These are phyloP conservation scores for Corylus americana DNA, from an alignment of 306 rosid genomes.

Conservation along the genomic window DNA sequence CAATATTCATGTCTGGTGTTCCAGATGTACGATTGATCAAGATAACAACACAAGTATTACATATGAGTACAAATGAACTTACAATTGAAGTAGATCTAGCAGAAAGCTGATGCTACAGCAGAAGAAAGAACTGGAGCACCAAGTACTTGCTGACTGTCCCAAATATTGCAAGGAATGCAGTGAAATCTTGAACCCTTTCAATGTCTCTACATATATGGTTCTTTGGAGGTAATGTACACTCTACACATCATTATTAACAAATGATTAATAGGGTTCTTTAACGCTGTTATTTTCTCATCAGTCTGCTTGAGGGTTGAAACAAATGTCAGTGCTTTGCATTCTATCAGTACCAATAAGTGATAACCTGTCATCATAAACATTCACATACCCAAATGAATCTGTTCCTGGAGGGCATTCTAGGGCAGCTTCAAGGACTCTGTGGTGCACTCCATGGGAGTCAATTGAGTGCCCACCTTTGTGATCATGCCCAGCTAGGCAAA, in stretches of 20 bases:
- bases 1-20: background rate
- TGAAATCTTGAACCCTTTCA: background rate
- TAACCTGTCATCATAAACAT: slow-evolving; percentile 64
- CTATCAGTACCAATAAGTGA: slow-evolving; percentile 67
- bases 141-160: background rate
- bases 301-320: slow-evolving; percentile 45
- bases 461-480: slow-evolving; percentile 77
- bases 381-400: slow-evolving; percentile 65
- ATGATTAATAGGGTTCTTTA: background rate
- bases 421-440: slow-evolving; percentile 89
- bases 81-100: background rate
- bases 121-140: background rate
- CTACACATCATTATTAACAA: slow-evolving; percentile 21
- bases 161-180: slow-evolving; percentile 11
- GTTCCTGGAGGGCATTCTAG: slow-evolving; percentile 87
- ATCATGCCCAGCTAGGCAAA: slow-evolving; percentile 80
- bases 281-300: slow-evolving; percentile 3
- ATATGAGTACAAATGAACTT: background rate
- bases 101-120: background rate
- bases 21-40: background rate
- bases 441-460: slow-evolving; percentile 86
- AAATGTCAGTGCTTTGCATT: slow-evolving; percentile 62
- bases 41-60: background rate
- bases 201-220: background rate
- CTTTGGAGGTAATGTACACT: background rate